These are phyloP conservation scores for Mycena leptocephala DNA, from an alignment of 768 basidiomycete genomes.

Conservation along the genomic window DNA sequence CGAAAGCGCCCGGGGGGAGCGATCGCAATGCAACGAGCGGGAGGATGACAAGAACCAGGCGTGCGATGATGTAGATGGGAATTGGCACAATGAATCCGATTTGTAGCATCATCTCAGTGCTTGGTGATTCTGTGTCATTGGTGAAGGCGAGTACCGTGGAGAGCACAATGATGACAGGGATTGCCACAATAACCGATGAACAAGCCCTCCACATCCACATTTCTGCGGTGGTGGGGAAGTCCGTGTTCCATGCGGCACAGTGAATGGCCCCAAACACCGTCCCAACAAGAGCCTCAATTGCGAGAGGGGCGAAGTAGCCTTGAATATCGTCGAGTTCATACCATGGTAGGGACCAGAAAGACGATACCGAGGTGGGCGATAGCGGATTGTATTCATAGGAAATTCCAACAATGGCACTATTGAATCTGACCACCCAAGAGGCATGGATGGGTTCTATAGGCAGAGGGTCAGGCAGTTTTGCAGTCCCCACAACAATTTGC, in stretches of 20 bases:
- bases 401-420: no score
- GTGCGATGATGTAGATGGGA: not conserved
- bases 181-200: slow-evolving; percentile 25
- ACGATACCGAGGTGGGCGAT: not conserved
- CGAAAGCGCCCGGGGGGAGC: no score
- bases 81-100: not conserved
- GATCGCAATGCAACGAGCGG: not conserved
- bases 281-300: not conserved
- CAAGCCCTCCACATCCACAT: slow-evolving; percentile 41
- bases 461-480: no score
- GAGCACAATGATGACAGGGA: not conserved
- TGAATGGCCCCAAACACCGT: slow-evolving; percentile 46
- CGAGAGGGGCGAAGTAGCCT: not conserved
- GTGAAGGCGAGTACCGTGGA: not conserved
- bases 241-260: slow-evolving; percentile 42
- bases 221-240: slow-evolving; percentile 36
- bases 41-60: not conserved
- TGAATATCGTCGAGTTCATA: no score
- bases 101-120: not conserved
- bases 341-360: slow-evolving; percentile 5
- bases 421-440: no score
- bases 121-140: not conserved
- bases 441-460: no score
- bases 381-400: not conserved
- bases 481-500: no score